Evolutionary conservation across 495 filamentous ascomycete genomes (phyloP), one percentile per base, ranked within the genome.

Genomic region (Lindgomyces ingoldianus): DNA sequence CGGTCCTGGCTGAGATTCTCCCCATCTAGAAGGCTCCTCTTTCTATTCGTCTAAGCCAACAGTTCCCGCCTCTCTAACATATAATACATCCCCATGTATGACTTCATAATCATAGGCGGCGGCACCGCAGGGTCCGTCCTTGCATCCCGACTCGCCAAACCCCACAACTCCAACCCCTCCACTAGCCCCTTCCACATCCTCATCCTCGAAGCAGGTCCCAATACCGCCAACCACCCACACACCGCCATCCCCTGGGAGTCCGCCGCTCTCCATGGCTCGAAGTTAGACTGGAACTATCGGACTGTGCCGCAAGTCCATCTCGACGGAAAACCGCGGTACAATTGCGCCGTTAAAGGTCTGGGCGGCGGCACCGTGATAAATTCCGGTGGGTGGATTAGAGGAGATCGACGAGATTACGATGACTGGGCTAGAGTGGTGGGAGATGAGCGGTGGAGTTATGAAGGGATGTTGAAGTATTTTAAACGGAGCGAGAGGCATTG

Each of bases 281-380:
- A 47, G 16, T 18, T 47, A 4, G 44, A 47, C 44, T 47, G 44
- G 44, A 47, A 47, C 16, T 47, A 47, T n/a, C 21, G 6, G 8
- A 8, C 44, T 18, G 44, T 47, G 4, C 44, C 44, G 44, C 44
- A 47, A 24, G 4, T 24, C 14, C 44, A 47, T n/a, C 44, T 47
- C 4, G 44, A 47, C n/a, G 44, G 44, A 8, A 47, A 47, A 24
- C 44, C 44, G 33, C 65, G 88, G 3, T 81, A 84, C 64, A 84
- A 85, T 57, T 81, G 79, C 16, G 81, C 84, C 10, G 85, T 87
- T 0, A 80, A 80, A n/a, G 83, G 82, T 1, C 73, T 90, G 0
- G 85, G 84, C 1, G 87, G 87, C 0, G 78, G 79, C 21, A 84
- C 75, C 22, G 81, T 82, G n/a, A 84, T 89, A 62, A 90, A 90